Base-by-base conservation (phyloP, 1,284 basidiomycete genomes). In the Agaricales sp. region DNA sequence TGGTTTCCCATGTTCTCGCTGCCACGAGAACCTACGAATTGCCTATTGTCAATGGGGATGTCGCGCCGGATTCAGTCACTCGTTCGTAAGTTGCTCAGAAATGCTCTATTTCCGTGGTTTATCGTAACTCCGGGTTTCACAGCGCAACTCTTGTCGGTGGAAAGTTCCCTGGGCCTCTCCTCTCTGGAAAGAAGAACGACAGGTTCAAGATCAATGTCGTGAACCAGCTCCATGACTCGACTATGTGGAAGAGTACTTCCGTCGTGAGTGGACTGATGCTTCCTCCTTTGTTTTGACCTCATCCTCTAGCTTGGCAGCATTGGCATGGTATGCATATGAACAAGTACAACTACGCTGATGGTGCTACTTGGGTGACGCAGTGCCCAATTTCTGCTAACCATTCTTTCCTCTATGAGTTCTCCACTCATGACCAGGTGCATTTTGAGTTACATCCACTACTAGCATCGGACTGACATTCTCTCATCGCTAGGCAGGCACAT, bases 321-420 rank as follows among this genome's bases (percentile, higher is more conserved):
- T 76, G 73, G 72, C 74, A 76, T 48, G 73, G 73, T 4, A 54
- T 75, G 13, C 65, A 67, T 51, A 71, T 74, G 57, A 49, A 58
- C 14, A 51, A 58, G 13, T 67, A 67, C 43, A 55, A 57, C 58
- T 67, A 64, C 64, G 66, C 48, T 55, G 68, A 75, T 51, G 74
- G 71, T 14, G 56, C 58, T 22, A 55, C 62, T 1, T 65, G 63
- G 14, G 67, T 73, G 1, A 69, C 57, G 38, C 71, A 75, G 52
- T 76, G 74, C 43, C 71, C 74, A 0, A 70, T 72, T 43, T 56
- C 61, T 25, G 57, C 69, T 11, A 51, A 55, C 4, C 49, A 61
- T 47, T 58, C 55, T 4, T 68, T 70, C 54, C 50, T 62, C 1
- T 65, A 75, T 52, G 46, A 60, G 21, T 67, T 64, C 54, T 48